Percentiles rank a stretch among this genome's conserved stretches.
Conservation (phyloP, 2,329 filamentous ascomycete species). For the Exserohilum rostratum region DNA sequence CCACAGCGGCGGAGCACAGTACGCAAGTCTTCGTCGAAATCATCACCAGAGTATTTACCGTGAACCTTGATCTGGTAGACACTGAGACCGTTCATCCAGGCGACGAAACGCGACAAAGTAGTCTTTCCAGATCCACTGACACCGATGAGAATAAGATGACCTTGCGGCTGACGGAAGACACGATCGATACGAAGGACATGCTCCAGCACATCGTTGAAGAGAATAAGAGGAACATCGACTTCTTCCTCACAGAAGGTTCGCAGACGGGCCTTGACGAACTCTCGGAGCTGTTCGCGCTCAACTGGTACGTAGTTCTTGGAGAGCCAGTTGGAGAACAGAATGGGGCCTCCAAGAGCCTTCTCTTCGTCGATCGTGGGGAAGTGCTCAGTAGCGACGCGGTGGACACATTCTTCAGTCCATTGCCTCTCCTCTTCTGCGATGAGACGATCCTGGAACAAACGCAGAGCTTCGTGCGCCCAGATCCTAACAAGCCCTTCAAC, state of each 20-base stretch:
- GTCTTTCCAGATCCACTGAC: constrained; percentile 99
- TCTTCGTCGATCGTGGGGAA: constrained; percentile 96
- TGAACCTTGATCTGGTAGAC: constrained; percentile 99
- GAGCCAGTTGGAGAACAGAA: constrained; percentile 98
- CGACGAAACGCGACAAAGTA: constrained; percentile 94
- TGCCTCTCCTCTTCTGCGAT: constrained; percentile 91
- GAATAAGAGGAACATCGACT: constrained; percentile 94
- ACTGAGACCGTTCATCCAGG: constrained; percentile 99
- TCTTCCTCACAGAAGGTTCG: constrained; percentile 99
- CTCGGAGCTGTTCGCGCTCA: constrained; percentile 89
- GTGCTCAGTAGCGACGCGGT: constrained; percentile 82
- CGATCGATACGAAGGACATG: constrained; percentile 98
- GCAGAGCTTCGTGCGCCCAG: constrained; percentile 96
- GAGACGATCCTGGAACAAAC: constrained; percentile 95
- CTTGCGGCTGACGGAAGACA: constrained; percentile 97
- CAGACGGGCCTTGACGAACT: constrained; percentile 95
- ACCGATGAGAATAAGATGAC: constrained; percentile 96
- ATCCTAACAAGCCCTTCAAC: constrained; percentile 93
- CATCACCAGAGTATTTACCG: constrained; percentile 95
- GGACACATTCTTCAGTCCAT: constrained; percentile 91
- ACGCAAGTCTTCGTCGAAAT: constrained; percentile 97
- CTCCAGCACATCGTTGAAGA: constrained; percentile 99
- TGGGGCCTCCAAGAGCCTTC: constrained; percentile 87
- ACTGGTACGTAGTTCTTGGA: constrained; percentile 99
- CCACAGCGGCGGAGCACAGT: constrained; percentile 92